Evolutionary conservation across 2,329 filamentous ascomycete species (phyloP), one percentile per base, ranked within the genome.

Genomic region (Trichoderma cornu-damae): DNA sequence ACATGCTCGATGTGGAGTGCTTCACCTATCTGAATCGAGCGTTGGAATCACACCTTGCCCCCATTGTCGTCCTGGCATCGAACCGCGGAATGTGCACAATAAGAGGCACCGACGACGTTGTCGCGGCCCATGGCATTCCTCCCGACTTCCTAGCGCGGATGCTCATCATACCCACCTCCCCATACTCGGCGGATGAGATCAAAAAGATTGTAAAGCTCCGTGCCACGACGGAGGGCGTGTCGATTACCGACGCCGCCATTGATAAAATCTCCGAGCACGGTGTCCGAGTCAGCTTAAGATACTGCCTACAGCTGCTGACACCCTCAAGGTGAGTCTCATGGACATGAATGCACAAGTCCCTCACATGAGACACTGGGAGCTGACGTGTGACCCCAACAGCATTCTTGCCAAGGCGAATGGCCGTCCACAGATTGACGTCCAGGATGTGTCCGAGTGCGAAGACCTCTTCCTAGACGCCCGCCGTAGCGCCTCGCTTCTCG

Each of bases 1-100:
- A 99, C 78, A 99, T 99, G 94, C 90, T 99, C 66, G 94, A 99
- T 73, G 88, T 99, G 65, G 94, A 99, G 78, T 96, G 92, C 79
- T 99, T 97, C 77, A 97, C 94, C 64, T 99, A 96, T 76, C 86
- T 99, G 69, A 97, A 97, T 80, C 89, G 92, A 69, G 94, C 94
- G n/a, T 82, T 99, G 65, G 94, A 99, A 79, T 92, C 90, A 57
- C 84, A 86, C 64, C 95, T 99, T 68, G 93, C 93, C 1, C 94
- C 94, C 58, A 96, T 99, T 68, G 94, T 99, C 61, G 94, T 99
- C 64, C 86, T 99, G 60, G 94, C 94, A 59, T 97, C 94, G 40
- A 99, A 99, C 78, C 88, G 94, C 67, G 94, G 94, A 72, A 87
- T 92, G 79, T 93, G 90, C 63, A 89, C 90, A 63, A 94, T 99